A percentile compares a stretch with the other conserved stretches of the same genome.
phyloP scores from a whole-genome alignment of 768 basidiomycete species.

The Podaxis carcinomalis region DNA sequence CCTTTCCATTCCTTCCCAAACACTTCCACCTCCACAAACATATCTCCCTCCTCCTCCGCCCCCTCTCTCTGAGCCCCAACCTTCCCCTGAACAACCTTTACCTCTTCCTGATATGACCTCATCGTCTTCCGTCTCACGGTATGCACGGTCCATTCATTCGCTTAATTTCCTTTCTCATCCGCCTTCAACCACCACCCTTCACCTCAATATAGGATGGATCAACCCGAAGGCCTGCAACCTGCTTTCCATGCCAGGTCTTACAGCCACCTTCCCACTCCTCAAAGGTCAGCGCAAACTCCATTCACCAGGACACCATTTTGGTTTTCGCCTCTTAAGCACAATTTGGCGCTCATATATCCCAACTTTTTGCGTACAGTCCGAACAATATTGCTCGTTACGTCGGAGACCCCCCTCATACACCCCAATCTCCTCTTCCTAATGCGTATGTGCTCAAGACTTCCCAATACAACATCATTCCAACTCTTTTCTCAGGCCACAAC shows the following conservation, averaged over 20 bases:
- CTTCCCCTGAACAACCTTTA: constrained; percentile 1
- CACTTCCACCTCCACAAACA: constrained; percentile 5
- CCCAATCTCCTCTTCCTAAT: constrained; percentile 15
- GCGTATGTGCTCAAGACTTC: background rate
- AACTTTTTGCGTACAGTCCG: constrained; percentile 13
- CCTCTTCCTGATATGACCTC: constrained; percentile 10
- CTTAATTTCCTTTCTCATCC: background rate
- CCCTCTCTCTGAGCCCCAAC: background rate
- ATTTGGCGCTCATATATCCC: constrained; percentile 3
- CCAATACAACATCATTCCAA: background rate
- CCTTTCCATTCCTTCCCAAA: constrained; percentile 7
- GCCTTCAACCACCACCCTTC: constrained; percentile 5
- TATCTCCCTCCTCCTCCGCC: background rate
- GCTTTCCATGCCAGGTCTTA: constrained; percentile 22
- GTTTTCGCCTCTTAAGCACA: background rate
- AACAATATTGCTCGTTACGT: constrained; percentile 15
- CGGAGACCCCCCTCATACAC: constrained; percentile 6
- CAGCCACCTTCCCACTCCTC: constrained; percentile 34
- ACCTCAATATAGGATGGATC: constrained; percentile 13
- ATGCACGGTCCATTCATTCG: background rate
- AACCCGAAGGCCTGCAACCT: constrained; percentile 14
- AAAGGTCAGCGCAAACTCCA: constrained; percentile 20
- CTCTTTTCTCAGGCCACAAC: constrained; percentile 1
- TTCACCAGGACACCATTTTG: background rate
- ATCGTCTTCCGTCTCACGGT: constrained; percentile 11